Percentiles rank a stretch among this genome's conserved stretches.
Evolutionary conservation across 2,329 filamentous ascomycete genomes (phyloP).

Genomic region (Ceratocystis diversiconidia): DNA sequence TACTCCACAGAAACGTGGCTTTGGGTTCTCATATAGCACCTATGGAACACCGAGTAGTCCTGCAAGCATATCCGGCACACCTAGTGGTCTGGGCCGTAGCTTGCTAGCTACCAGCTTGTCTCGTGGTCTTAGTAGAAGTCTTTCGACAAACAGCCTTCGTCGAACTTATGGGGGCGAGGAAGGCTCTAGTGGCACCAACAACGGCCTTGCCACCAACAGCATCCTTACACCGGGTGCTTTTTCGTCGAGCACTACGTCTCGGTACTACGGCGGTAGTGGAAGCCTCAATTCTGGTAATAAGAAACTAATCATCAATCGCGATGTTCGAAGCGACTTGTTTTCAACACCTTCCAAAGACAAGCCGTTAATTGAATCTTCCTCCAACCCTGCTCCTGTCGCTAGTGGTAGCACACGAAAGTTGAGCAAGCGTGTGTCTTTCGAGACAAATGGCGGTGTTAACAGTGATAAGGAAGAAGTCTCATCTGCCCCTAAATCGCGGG

Average conservation of each 20-base stretch:
- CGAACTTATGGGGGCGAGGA: slow-evolving; percentile 70
- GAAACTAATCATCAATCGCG: slow-evolving; percentile 83
- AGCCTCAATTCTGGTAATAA: slow-evolving; percentile 57
- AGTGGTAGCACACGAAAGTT: slow-evolving; percentile 36
- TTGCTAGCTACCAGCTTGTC: slow-evolving; percentile 51
- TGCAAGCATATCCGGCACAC: slow-evolving; percentile 49
- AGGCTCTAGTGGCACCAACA: slow-evolving; percentile 5
- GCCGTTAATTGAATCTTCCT: slow-evolving; percentile 25
- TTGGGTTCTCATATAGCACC: slow-evolving; percentile 84
- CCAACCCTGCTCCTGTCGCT: not conserved
- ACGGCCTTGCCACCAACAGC: slow-evolving; percentile 31
- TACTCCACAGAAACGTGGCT: slow-evolving; percentile 75
- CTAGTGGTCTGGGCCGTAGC: slow-evolving; percentile 51
- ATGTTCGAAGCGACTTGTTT: slow-evolving; percentile 60
- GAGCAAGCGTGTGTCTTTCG: slow-evolving; percentile 86
- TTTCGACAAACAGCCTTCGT: slow-evolving; percentile 75
- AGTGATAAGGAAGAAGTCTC: slow-evolving; percentile 28
- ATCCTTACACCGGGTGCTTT: slow-evolving; percentile 77
- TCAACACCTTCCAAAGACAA: slow-evolving; percentile 44
- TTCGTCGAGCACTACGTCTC: slow-evolving; percentile 49
- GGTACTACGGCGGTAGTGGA: slow-evolving; percentile 46
- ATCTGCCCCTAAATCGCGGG: slow-evolving; percentile 7
- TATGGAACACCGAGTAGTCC: slow-evolving; percentile 70
- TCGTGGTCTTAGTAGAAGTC: slow-evolving; percentile 67
- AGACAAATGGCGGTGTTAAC: slow-evolving; percentile 40